Percentiles rank a stretch among this genome's conserved stretches.
These are phyloP conservation scores for Pharus latifolius DNA, from an alignment of 176 grass and related monocot species.

Conservation along the genomic window DNA sequence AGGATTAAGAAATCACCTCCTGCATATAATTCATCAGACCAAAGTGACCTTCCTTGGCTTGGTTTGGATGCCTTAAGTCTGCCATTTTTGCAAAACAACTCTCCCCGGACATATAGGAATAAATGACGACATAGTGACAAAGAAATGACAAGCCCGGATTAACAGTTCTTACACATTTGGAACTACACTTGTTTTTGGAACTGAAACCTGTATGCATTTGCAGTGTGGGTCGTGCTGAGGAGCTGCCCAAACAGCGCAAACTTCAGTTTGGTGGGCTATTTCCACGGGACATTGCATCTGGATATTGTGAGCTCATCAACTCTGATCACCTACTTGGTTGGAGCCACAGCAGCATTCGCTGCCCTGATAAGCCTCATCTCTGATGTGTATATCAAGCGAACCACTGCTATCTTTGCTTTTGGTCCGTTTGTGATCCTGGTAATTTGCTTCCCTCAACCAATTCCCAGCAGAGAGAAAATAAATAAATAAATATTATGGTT, in stretches of 20 bases:
- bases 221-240: slow-evolving; percentile 17
- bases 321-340: slow-evolving; percentile 15
- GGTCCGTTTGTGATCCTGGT: slow-evolving; percentile 14
- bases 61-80: too few species aligned
- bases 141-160: background rate
- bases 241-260: slow-evolving; percentile 32
- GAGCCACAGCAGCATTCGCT: background rate
- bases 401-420: slow-evolving; percentile 13
- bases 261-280: slow-evolving; percentile 35
- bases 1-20: background rate
- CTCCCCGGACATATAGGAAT: background rate
- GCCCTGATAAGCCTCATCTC: slow-evolving; percentile 20
- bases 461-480: background rate
- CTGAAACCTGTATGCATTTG: slow-evolving; percentile 13
- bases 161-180: background rate
- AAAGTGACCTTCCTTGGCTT: background rate
- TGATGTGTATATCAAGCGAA: slow-evolving; percentile 10
- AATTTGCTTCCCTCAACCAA: background rate
- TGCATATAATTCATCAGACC: background rate
- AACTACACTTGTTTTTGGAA: background rate
- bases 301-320: slow-evolving; percentile 34
- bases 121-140: background rate
- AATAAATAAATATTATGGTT: background rate
- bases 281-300: slow-evolving; percentile 17
- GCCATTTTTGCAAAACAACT: background rate